Percentiles rank a stretch among this genome's conserved stretches.
Evolutionary conservation across 169 alveolate species (phyloP).

Genomic region (Plasmodium vivax): DNA sequence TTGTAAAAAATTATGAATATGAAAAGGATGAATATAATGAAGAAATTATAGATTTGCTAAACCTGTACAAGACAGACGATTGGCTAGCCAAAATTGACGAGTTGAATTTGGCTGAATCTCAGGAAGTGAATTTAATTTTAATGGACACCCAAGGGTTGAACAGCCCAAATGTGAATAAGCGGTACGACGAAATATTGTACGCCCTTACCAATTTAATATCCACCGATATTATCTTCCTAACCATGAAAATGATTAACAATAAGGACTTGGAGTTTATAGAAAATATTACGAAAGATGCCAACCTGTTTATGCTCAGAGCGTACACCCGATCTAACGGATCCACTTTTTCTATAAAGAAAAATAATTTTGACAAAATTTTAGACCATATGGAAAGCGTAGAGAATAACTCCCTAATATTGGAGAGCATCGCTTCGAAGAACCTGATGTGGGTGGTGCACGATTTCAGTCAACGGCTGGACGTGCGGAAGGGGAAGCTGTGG

Average conservation of each 20-base stretch:
- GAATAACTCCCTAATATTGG: constrained; percentile 69
- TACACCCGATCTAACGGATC: constrained; percentile 74
- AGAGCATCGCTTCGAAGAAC: constrained; percentile 74
- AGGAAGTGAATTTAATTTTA: constrained; percentile 80
- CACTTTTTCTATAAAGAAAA: constrained; percentile 75
- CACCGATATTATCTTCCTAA: constrained; percentile 81
- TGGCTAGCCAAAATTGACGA: constrained; percentile 56
- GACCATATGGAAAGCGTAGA: constrained; percentile 45
- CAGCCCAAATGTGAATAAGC: constrained; percentile 77
- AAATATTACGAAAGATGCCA: constrained; percentile 77
- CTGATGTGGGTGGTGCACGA: constrained; percentile 76
- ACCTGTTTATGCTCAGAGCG: constrained; percentile 73
- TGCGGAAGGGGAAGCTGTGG: constrained; percentile 72
- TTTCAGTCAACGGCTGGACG: constrained; percentile 74
- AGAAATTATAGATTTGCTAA: constrained; percentile 65
- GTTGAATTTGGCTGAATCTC: constrained; percentile 32
- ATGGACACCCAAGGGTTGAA: constrained; percentile 85
- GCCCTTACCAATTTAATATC: constrained; percentile 80
- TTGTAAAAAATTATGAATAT: constrained; percentile 72
- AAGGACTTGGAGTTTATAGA: constrained; percentile 78
- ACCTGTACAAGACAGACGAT: constrained; percentile 57
- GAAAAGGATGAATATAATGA: constrained; percentile 75
- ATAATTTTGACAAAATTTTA: constrained; percentile 59
- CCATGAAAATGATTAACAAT: constrained; percentile 79
- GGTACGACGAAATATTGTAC: constrained; percentile 84